Evolutionary conservation across 2,329 filamentous ascomycete genomes (phyloP).

Genomic region (Pseudogymnoascus sp.): DNA sequence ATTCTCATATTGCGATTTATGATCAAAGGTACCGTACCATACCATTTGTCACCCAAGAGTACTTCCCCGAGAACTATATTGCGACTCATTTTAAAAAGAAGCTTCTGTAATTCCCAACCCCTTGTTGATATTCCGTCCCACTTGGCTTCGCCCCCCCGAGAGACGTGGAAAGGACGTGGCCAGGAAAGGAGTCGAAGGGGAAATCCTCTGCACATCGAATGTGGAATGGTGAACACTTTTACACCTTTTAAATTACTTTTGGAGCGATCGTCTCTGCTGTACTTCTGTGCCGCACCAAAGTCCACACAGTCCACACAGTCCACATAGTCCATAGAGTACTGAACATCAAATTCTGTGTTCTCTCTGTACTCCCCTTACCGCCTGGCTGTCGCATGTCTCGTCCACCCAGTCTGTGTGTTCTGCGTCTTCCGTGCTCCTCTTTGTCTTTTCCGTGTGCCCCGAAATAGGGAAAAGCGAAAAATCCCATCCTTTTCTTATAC

Average conservation of each 20-base stretch:
- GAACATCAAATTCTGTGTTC: not conserved
- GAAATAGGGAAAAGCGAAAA: not conserved
- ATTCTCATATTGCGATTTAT: not conserved
- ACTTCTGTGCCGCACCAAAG: not conserved
- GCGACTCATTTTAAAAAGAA: conserved; percentile 1
- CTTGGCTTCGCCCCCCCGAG: not conserved
- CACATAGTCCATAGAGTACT: not conserved
- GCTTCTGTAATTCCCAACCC: conserved; percentile 2
- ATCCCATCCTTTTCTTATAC: not conserved
- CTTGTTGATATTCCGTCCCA: not conserved
- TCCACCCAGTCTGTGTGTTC: not conserved
- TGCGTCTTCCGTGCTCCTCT: not conserved
- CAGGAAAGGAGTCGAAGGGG: not conserved
- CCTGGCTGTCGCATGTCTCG: not conserved
- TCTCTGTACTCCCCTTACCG: not conserved
- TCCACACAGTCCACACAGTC: no score
- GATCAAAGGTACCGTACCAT: not conserved
- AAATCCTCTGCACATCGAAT: not conserved
- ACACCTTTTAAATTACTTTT: not conserved
- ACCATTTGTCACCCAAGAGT: not conserved
- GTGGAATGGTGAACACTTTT: conserved; percentile 1
- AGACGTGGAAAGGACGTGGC: not conserved
- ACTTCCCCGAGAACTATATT: not conserved
- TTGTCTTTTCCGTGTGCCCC: not conserved
- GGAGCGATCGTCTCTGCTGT: conserved; percentile 2